These are phyloP conservation scores for Marasmius tenuissimus DNA, from an alignment of 1,284 basidiomycete species.

Conservation along the genomic window DNA sequence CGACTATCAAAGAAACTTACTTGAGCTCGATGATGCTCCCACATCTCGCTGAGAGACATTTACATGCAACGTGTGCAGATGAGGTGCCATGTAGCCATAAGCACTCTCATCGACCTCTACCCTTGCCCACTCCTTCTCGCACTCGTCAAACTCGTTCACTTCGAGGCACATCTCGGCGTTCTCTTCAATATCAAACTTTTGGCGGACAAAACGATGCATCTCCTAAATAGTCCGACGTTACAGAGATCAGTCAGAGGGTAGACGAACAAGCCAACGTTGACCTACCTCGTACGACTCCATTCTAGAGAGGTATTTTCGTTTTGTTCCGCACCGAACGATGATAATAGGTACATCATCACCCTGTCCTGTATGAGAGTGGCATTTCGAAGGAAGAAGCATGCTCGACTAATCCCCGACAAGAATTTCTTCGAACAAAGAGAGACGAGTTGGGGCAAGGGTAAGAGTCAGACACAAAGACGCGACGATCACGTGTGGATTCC, in stretches of 20 bases:
- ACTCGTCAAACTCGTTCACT: conserved; percentile 30
- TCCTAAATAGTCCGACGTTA: conserved; percentile 17
- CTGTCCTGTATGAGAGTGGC: conserved; percentile 14
- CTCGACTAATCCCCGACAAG: neutral
- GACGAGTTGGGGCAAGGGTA: neutral
- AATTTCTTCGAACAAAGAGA: neutral
- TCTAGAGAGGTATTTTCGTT: conserved; percentile 22
- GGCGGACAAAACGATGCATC: conserved; percentile 19
- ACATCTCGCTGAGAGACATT: neutral
- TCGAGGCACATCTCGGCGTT: conserved; percentile 18
- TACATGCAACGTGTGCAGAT: conserved; percentile 28
- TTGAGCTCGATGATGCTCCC: neutral
- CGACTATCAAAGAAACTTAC: neutral
- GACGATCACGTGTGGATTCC: neutral
- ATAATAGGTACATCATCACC: conserved; percentile 22
- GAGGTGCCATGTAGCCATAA: conserved; percentile 24
- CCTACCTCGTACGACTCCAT: conserved; percentile 21
- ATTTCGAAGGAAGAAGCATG: conserved; percentile 25
- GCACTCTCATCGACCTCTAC: conserved; percentile 33
- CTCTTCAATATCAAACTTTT: conserved; percentile 19
- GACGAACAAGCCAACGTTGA: neutral
- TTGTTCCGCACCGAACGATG: conserved; percentile 16
- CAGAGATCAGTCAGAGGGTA: neutral
- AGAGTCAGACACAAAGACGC: neutral
- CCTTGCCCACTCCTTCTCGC: conserved; percentile 18